Evolutionary conservation across 176 grass and related monocot genomes (phyloP).

Genomic region (Bromus sterilis): DNA sequence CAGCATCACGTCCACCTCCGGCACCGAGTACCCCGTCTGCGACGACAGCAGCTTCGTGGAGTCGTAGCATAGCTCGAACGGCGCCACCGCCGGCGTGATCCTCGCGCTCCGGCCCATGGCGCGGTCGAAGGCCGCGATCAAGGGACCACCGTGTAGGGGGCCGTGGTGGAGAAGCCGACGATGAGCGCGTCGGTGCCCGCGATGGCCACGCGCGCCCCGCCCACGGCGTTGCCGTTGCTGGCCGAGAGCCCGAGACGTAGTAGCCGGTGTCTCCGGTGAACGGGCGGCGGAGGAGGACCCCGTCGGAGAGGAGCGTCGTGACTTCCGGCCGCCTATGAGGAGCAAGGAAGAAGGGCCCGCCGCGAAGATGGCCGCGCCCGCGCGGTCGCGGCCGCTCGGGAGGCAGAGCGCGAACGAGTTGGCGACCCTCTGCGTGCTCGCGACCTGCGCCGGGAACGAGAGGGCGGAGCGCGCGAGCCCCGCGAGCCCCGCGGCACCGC

Average conservation of each 20-base stretch:
- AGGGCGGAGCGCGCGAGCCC: conserved; percentile 32
- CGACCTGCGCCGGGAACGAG: conserved; percentile 35
- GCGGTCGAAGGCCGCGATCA: conserved; percentile 20
- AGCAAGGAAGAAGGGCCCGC: conserved; percentile 12
- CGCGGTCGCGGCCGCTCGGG: conserved; percentile 28
- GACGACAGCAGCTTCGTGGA: conserved; percentile 13
- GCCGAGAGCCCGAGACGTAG: conserved; percentile 30
- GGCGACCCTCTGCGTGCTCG: conserved; percentile 24
- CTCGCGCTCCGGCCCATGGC: background rate
- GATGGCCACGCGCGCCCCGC: background rate
- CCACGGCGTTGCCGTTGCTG: conserved; percentile 18
- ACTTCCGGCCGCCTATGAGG: too few relatives aligned
- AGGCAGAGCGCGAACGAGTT: conserved; percentile 59
- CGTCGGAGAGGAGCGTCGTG: background rate
- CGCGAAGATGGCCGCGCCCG: conserved; percentile 48
- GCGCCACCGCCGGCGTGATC: conserved; percentile 4
- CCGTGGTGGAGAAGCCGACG: conserved; percentile 15
- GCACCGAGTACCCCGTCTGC: conserved; percentile 34
- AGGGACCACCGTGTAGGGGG: conserved; percentile 22
- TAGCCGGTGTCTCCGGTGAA: background rate
- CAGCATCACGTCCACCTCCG: conserved; percentile 36
- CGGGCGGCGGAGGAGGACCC: conserved; percentile 5
- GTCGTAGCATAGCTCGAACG: conserved; percentile 47
- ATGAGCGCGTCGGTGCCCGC: background rate
- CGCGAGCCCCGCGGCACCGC: conserved; percentile 40